phyloP scores from a whole-genome alignment of 805 yeast species.

The Vanderwaltozyma polyspora region DNA sequence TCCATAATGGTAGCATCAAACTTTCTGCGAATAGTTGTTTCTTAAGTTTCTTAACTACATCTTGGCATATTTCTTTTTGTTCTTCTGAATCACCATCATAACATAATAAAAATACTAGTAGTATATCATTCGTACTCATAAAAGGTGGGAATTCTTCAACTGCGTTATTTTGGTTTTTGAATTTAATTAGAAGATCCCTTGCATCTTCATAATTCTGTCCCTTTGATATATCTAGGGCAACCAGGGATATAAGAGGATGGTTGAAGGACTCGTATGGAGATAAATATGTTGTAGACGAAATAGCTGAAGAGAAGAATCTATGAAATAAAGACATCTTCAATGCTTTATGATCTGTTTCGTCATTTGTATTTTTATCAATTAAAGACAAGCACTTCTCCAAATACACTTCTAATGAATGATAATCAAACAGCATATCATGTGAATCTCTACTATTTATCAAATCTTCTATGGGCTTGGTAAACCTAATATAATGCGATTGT shows the following conservation, averaged over 20 bases:
- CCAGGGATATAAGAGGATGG: constrained; percentile 72
- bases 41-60: constrained; percentile 32
- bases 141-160: constrained; percentile 41
- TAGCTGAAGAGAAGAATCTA: constrained; percentile 41
- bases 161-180: constrained; percentile 32
- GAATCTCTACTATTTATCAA: constrained; percentile 19
- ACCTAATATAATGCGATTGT: constrained; percentile 38
- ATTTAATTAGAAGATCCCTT: constrained; percentile 43
- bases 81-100: constrained; percentile 37
- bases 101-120: constrained; percentile 41
- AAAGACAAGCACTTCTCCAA: constrained; percentile 25
- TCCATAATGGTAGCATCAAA: constrained; percentile 22
- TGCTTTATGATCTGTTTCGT: constrained; percentile 20
- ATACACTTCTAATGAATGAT: constrained; percentile 29
- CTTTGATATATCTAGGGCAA: constrained; percentile 40
- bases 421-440: constrained; percentile 25
- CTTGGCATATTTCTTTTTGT: constrained; percentile 33
- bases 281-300: constrained; percentile 47
- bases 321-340: constrained; percentile 42
- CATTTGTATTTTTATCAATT: constrained; percentile 18
- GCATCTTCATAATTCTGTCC: constrained; percentile 37
- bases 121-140: constrained; percentile 52
- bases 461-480: constrained; percentile 32
- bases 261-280: constrained; percentile 77
- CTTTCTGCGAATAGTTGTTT: constrained; percentile 31